Conservation (phyloP, 768 basidiomycete species). For the Lanmaoa rubissima region DNA sequence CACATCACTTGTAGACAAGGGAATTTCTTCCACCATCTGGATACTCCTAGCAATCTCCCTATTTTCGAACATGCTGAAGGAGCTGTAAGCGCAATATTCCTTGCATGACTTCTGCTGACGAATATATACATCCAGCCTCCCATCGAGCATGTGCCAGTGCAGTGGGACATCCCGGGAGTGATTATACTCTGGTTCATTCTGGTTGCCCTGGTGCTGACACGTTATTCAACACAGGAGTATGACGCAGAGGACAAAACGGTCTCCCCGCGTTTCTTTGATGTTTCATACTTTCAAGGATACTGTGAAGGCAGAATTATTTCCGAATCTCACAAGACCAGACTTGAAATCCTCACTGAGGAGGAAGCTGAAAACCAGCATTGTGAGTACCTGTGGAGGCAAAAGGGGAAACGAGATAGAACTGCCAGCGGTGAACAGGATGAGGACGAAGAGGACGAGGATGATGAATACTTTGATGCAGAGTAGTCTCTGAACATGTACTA, state of each 20-base stretch:
- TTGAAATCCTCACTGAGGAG: conserved; percentile 21
- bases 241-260: conserved; percentile 24
- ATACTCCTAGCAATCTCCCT: conserved; percentile 18
- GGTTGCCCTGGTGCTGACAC: not conserved
- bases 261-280: conserved; percentile 17
- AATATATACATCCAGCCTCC: conserved; percentile 15
- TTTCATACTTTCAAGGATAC: conserved; percentile 25
- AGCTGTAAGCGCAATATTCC: conserved; percentile 10
- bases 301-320: conserved; percentile 25
- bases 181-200: not conserved
- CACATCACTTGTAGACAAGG: conserved; percentile 25
- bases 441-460: conserved; percentile 8
- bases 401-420: conserved; percentile 8
- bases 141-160: conserved; percentile 17
- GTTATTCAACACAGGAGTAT: conserved; percentile 14
- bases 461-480: not conserved
- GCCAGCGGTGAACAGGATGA: conserved; percentile 10
- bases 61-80: conserved; percentile 21
- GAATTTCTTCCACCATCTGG: conserved; percentile 7
- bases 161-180: not conserved
- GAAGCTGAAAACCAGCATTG: conserved; percentile 14
- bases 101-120: not conserved
- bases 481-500: not conserved
- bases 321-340: conserved; percentile 16
- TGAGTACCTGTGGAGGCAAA: conserved; percentile 4